Percentiles rank a stretch among this genome's conserved stretches.
phyloP scores from a whole-genome alignment of 129 eudicot genomes.

The Artemisia annua region DNA sequence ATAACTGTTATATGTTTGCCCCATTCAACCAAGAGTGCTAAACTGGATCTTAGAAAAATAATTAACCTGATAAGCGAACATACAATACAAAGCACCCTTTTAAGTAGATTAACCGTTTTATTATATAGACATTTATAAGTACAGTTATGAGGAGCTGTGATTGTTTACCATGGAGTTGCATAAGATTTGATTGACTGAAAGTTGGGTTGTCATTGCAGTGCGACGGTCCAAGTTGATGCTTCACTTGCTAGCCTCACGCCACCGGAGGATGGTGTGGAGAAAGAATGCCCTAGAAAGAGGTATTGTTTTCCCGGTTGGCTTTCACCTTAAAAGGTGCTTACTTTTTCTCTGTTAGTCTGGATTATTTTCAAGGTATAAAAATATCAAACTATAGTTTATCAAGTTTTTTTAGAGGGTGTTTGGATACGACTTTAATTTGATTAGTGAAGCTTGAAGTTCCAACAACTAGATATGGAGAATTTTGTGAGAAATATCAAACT shows the following conservation, averaged over 20 bases:
- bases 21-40: too few species aligned
- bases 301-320: conserved; percentile 10
- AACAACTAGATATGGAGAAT: too few species aligned
- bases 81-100: not conserved
- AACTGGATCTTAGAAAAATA: too few species aligned
- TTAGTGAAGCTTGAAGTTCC: too few species aligned
- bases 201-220: conserved; percentile 45
- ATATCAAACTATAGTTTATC: too few species aligned
- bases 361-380: too few species aligned
- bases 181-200: conserved; percentile 9
- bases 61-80: too few species aligned
- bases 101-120: not conserved
- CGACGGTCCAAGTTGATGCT: conserved; percentile 35
- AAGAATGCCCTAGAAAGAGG: conserved; percentile 69
- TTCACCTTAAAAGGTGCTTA: too few species aligned
- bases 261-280: conserved; percentile 44
- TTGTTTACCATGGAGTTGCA: not conserved
- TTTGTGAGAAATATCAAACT: too few species aligned
- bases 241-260: conserved; percentile 41
- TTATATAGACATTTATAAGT: not conserved
- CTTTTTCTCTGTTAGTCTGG: too few species aligned
- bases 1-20: not conserved
- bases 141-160: not conserved
- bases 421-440: too few species aligned
- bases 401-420: too few species aligned